Conservation (phyloP, 306 rosid species). For the Quercus wislizeni region DNA sequence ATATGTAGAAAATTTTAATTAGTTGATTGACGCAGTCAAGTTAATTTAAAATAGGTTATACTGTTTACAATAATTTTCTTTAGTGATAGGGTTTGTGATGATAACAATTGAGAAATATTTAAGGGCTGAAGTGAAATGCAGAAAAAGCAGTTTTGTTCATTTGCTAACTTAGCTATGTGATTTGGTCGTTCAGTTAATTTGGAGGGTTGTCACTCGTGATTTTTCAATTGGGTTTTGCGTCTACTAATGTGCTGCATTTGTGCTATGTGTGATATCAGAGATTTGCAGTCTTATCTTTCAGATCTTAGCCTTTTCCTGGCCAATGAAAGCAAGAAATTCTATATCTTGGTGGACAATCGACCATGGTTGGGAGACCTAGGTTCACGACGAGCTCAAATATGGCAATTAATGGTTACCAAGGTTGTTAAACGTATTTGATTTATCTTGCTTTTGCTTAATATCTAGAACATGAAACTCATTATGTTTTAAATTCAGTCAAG, state of each 20-base stretch:
- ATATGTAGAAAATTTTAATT: background rate
- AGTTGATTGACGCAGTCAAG: background rate
- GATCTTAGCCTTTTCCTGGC: slow-evolving; percentile 84
- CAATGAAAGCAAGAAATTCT: slow-evolving; percentile 62
- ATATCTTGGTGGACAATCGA: slow-evolving; percentile 91
- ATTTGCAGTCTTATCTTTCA: slow-evolving; percentile 91
- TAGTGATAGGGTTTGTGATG: background rate
- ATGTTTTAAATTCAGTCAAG: slow-evolving; percentile 67
- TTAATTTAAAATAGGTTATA: background rate
- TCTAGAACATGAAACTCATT: background rate
- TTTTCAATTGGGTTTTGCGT: slow-evolving; percentile 1
- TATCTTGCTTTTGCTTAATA: slow-evolving; percentile 8
- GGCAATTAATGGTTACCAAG: slow-evolving; percentile 99
- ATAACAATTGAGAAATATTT: background rate
- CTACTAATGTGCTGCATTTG: slow-evolving; percentile 16
- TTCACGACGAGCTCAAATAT: slow-evolving; percentile 69
- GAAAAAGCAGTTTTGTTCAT: background rate
- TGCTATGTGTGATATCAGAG: slow-evolving; percentile 53
- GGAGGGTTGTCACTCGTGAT: background rate
- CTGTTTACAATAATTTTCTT: background rate
- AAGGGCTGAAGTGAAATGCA: background rate
- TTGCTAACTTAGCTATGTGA: slow-evolving; percentile 18
- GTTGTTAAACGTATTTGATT: slow-evolving; percentile 35
- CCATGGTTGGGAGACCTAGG: slow-evolving; percentile 86
- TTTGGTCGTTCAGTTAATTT: background rate